These are phyloP conservation scores for Letharia lupina DNA, from an alignment of 495 filamentous ascomycete species.

Conservation along the genomic window DNA sequence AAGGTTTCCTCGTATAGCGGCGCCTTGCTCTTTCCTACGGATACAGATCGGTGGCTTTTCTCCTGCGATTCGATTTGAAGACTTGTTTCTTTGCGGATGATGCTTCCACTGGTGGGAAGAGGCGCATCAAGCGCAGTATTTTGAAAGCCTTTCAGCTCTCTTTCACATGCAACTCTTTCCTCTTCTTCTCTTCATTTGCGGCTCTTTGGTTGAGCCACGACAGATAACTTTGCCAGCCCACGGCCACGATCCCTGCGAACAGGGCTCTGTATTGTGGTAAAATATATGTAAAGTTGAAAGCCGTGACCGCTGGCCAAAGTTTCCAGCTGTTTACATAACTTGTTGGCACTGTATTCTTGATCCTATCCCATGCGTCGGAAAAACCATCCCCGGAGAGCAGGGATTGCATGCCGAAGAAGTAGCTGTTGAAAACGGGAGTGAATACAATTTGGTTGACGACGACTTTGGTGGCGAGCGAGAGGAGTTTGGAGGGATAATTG, in stretches of 20 bases:
- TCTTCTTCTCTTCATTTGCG: constrained; percentile 40
- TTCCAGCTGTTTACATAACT: constrained; percentile 74
- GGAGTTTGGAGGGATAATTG: constrained; percentile 64
- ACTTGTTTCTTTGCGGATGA: not conserved
- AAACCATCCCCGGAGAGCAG: constrained; percentile 50
- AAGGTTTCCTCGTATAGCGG: not conserved
- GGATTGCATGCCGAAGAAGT: constrained; percentile 85
- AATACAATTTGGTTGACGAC: constrained; percentile 73
- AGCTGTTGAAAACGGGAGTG: constrained; percentile 80
- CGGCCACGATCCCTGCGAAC: constrained; percentile 63
- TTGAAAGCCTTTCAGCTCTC: not conserved
- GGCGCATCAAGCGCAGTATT: not conserved
- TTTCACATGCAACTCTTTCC: not conserved
- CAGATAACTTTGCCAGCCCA: constrained; percentile 90
- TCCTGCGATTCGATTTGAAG: not conserved
- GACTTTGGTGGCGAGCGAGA: constrained; percentile 69
- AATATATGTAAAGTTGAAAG: constrained; percentile 79
- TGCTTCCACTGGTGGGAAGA: not conserved
- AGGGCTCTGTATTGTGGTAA: constrained; percentile 68
- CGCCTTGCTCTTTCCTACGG: not conserved
- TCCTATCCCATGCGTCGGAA: constrained; percentile 55
- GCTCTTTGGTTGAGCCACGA: constrained; percentile 71
- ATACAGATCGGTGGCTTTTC: not conserved
- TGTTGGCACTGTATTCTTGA: constrained; percentile 66
- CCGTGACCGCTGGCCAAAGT: constrained; percentile 84